Evolutionary conservation across 768 basidiomycete genomes (phyloP).

Genomic region (Clitopilus passeckerianus): DNA sequence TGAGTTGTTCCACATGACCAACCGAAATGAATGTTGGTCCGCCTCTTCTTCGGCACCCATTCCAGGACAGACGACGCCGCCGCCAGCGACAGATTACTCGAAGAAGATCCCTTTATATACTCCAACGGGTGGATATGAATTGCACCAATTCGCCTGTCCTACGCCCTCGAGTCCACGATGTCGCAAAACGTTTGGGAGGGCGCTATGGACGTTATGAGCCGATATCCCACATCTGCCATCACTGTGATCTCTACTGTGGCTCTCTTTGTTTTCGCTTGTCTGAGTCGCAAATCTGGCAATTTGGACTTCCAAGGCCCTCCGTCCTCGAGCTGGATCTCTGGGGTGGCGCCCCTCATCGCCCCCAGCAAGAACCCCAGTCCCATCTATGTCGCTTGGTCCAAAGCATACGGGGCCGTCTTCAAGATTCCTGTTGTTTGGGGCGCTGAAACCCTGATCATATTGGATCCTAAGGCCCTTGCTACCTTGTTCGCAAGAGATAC

Average conservation of each 20-base stretch:
- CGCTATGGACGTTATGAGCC: too few species aligned
- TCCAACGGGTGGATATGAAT: too few species aligned
- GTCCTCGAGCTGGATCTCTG: slow-evolving; percentile 8
- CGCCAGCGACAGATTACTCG: too few species aligned
- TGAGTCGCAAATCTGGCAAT: background rate
- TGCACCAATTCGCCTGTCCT: too few species aligned
- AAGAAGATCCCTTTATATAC: too few species aligned
- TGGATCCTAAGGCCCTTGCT: slow-evolving; percentile 45
- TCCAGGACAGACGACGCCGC: too few species aligned
- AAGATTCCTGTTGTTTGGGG: background rate
- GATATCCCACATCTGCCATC: background rate
- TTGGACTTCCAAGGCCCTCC: background rate
- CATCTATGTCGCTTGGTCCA: background rate
- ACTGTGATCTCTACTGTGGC: background rate
- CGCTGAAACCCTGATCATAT: background rate
- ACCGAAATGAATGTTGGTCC: too few species aligned
- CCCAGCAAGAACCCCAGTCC: background rate
- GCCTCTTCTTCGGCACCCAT: too few species aligned
- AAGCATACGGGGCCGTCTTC: background rate
- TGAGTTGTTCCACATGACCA: too few species aligned
- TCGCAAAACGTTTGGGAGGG: too few species aligned
- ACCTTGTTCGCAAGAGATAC: slow-evolving; percentile 50
- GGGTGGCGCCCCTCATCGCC: background rate
- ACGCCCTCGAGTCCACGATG: too few species aligned
- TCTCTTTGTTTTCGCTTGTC: background rate